Conservation (phyloP, 2,329 filamentous ascomycete species). For the Malbranchea zuffiana region DNA sequence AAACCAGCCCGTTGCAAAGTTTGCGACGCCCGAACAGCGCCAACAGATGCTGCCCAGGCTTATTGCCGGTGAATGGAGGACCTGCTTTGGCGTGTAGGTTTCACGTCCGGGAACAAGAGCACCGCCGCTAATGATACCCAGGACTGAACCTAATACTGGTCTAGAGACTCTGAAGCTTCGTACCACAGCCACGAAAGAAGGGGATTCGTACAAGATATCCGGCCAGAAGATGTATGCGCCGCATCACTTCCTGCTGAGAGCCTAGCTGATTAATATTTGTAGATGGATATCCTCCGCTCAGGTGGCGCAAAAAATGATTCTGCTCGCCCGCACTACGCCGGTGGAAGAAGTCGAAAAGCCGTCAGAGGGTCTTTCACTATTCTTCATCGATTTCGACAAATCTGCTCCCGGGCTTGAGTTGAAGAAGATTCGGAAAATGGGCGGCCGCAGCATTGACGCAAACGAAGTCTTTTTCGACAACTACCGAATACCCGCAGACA, state of each 20-base stretch:
- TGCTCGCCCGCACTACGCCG: constrained; percentile 65
- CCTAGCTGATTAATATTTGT: constrained; percentile 4
- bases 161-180: constrained; percentile 63
- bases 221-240: constrained; percentile 59
- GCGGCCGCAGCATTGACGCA: constrained; percentile 67
- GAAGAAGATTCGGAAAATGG: constrained; percentile 73
- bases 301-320: constrained; percentile 70
- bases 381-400: constrained; percentile 66
- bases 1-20: constrained; percentile 51
- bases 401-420: constrained; percentile 51
- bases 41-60: constrained; percentile 56
- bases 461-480: constrained; percentile 84
- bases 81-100: constrained; percentile 60
- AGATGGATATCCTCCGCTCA: constrained; percentile 76
- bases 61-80: constrained; percentile 58
- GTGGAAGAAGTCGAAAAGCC: constrained; percentile 56
- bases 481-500: constrained; percentile 54
- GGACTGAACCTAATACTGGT: constrained; percentile 68
- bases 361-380: constrained; percentile 66
- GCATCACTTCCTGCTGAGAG: no score
- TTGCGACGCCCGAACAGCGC: constrained; percentile 56
- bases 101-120: background rate
- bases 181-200: constrained; percentile 52
- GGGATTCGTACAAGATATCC: constrained; percentile 53
- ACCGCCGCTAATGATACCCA: constrained; percentile 9